phyloP scores from a whole-genome alignment of 192 early-diverging fungal genomes.

The Dimargaris xerosporica region DNA sequence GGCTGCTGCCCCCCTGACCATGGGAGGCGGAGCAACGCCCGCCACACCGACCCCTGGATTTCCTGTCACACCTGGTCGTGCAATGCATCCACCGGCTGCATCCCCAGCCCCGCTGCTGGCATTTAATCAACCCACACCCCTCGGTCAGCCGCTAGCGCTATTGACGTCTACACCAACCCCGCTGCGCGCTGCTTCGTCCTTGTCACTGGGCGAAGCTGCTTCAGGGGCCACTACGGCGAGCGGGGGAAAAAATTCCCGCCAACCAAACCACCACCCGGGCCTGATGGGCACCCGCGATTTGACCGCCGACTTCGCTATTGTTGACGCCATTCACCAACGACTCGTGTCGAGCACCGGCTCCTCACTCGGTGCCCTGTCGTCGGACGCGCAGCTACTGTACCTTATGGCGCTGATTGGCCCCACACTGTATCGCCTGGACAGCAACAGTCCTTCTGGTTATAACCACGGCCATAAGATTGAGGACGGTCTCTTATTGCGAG shows the following conservation, averaged over 20 bases:
- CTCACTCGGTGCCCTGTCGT: constrained; percentile 13
- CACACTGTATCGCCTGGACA: constrained; percentile 48
- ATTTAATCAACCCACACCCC: no score
- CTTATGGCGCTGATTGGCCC: constrained; percentile 56
- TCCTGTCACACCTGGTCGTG: neutral
- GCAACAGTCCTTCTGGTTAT: no score
- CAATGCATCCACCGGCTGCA: constrained; percentile 3
- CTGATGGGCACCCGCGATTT: neutral
- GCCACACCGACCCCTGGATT: constrained; percentile 1
- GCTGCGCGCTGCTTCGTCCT: neutral
- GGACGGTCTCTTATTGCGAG: constrained; percentile 22
- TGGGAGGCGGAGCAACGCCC: constrained; percentile 15
- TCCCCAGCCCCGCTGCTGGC: constrained; percentile 1
- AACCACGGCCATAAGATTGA: constrained; percentile 5
- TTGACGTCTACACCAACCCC: neutral
- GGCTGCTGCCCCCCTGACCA: constrained; percentile 27
- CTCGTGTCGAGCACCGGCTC: constrained; percentile 23
- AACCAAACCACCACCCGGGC: neutral
- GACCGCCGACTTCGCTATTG: neutral
- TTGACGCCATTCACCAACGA: neutral
- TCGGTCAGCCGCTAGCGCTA: neutral
- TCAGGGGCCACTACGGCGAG: neutral
- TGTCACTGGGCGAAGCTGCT: neutral
- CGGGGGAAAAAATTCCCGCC: neutral
- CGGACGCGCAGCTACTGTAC: constrained; percentile 58